Evolutionary conservation across 257 asterid species (phyloP), one percentile per base, ranked within the genome.

Genomic region (Nicotiana sylvestris): DNA sequence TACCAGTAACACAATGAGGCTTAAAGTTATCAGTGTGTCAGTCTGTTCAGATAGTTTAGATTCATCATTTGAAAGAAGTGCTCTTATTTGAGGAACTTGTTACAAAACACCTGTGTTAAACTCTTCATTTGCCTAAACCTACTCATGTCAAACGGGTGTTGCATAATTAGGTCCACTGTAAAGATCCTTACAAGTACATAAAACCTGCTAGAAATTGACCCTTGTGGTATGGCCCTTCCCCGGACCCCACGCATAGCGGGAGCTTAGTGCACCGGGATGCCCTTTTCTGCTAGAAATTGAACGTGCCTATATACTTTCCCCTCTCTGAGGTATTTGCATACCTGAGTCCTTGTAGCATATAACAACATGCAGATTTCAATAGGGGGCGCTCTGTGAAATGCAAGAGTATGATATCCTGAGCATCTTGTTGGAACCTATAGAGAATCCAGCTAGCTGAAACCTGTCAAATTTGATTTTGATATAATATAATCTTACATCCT

Each of bases 121-220:
- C 58, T 70, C 6, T n/a, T 43, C 58, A n/a, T 70, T 43, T 12
- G 12, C 17, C 78, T 21, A 21, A 43, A 43, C 35, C 78, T n/a
- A n/a, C 78, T 70, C 78, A 70, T 70, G 57, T 39, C n/a, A 70
- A 70, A 21, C n/a, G 57, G 58, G n/a, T 70, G 77, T 2, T 69
- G 10, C 32, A n/a, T 69, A 3, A 67, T 9, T 69, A n/a, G 33
- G 43, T 39, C n/a, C 33, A 18, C 33, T n/a, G 18, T 39, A 39
- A 69, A n/a, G 57, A 69, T 39, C 57, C 2, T 69, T 39, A 39
- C 77, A 68, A 51, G 35, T 68, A 68, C 32, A 39, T n/a, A 2
- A n/a, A 69, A 39, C n/a, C 57, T 37, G 32, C 77, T 39, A 4
- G 77, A 69, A 69, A 18, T 69, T 49, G 0, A 37, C 5, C 32